Base-by-base conservation (phyloP, 768 basidiomycete genomes). In the Pleurotus eryngii region DNA sequence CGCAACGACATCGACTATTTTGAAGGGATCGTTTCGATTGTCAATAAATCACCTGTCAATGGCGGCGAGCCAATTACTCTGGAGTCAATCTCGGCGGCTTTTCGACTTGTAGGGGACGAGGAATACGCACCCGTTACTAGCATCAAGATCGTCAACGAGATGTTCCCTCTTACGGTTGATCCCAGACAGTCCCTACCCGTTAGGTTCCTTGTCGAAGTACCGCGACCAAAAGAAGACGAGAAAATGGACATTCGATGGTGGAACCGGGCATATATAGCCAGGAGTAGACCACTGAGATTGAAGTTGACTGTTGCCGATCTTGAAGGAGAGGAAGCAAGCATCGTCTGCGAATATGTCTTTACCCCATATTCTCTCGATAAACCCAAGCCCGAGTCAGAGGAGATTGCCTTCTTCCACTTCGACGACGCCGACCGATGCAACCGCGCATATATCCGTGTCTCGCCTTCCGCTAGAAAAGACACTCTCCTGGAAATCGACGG, bases 291-390 rank as follows among this genome's bases (percentile, higher is more conserved):
- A 14, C 57, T 77, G 22, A 71, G 75, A 5, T 56, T 76, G 49
- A 76, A 74, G 55, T 55, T 77, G 42, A 62, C 64, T 17, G 46
- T 74, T 5, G 67, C 70, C 46, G 72, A 73, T 18, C 71, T 76
- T 43, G 74, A 75, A 58, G 74, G 70, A 38, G 74, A 76, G 55
- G 66, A 74, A 56, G 67, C 67, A n/a, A 73, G 72, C 5, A 61
- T 77, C 9, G 72, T 77, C 7, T 57, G 73, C 27, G 75, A 77
- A 58, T 68, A 77, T 55, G 68, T 77, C 9, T 72, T 67, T 60
- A 67, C 63, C 9, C 72, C 71, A 0, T 71, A 59, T 48, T 56
- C 61, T 1, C 60, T 70, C 27, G 65, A 67, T 8, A 67, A 70
- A 49, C 57, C 54, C 7, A 61, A 64, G 11, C 67, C 70, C 1